phyloP scores from a whole-genome alignment of 169 alveolate species.

The Besnoitia besnoiti region DNA sequence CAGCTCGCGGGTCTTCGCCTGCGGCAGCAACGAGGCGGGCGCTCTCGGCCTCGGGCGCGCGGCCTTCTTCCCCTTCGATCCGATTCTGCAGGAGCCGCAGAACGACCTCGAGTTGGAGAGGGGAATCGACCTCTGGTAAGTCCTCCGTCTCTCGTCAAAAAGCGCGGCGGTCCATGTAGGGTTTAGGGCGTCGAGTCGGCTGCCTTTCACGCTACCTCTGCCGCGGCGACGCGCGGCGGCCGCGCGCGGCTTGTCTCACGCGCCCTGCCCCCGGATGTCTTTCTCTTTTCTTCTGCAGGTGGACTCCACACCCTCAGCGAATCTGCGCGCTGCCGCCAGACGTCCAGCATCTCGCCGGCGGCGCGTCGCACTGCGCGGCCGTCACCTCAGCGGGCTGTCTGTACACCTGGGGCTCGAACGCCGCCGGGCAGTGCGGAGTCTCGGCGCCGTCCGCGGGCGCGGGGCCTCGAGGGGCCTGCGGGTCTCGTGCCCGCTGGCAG shows the following conservation, averaged over 20 bases:
- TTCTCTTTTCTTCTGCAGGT: slow-evolving; percentile 50
- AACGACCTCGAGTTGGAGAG: slow-evolving; percentile 16
- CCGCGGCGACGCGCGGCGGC: too few species aligned
- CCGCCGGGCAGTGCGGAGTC: slow-evolving; percentile 36
- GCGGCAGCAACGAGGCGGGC: slow-evolving; percentile 59
- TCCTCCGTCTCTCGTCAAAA: too few species aligned
- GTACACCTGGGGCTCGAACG: slow-evolving; percentile 52
- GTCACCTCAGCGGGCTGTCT: slow-evolving; percentile 49
- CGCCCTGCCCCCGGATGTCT: background rate
- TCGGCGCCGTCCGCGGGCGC: background rate
- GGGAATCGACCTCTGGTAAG: slow-evolving; percentile 60
- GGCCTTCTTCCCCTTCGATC: slow-evolving; percentile 66
- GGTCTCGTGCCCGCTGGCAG: background rate
- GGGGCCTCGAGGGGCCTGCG: background rate
- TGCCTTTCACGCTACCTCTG: too few species aligned
- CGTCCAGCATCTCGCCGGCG: slow-evolving; percentile 47
- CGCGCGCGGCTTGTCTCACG: too few species aligned
- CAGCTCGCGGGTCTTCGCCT: slow-evolving; percentile 20
- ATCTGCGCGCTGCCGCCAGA: slow-evolving; percentile 54
- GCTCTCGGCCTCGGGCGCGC: slow-evolving; percentile 61
- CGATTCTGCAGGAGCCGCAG: slow-evolving; percentile 45
- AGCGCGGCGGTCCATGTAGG: too few species aligned
- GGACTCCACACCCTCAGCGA: slow-evolving; percentile 63
- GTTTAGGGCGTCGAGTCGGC: too few species aligned
- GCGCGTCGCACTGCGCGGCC: slow-evolving; percentile 44